Conservation (phyloP, 805 yeast species). For the Wickerhamomyces bisporus region DNA sequence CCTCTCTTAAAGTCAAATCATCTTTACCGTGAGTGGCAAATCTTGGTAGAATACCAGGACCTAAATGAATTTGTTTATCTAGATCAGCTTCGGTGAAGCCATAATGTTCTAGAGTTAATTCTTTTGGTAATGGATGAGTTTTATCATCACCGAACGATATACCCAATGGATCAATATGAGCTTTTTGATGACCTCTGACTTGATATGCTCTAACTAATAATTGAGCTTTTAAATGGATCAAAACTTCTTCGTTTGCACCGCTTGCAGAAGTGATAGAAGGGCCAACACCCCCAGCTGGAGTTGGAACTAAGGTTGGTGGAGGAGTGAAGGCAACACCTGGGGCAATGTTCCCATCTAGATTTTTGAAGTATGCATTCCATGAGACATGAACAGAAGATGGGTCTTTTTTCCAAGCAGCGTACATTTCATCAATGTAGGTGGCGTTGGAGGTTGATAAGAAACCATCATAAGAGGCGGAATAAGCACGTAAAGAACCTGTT, state of each 20-base stretch:
- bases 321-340: slow-evolving; percentile 77
- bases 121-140: slow-evolving; percentile 59
- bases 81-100: slow-evolving; percentile 87
- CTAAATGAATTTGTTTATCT: slow-evolving; percentile 77
- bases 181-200: slow-evolving; percentile 96
- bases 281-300: slow-evolving; percentile 72
- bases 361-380: slow-evolving; percentile 96
- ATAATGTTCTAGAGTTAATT: slow-evolving; percentile 86
- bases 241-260: slow-evolving; percentile 50
- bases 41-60: slow-evolving; percentile 96
- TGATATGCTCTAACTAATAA: slow-evolving; percentile 96
- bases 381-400: slow-evolving; percentile 90
- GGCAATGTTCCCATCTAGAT: slow-evolving; percentile 68
- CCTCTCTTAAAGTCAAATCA: slow-evolving; percentile 69
- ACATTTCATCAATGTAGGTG: slow-evolving; percentile 96
- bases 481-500: slow-evolving; percentile 8
- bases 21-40: slow-evolving; percentile 61
- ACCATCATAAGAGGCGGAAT: slow-evolving; percentile 42
- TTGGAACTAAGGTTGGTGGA: slow-evolving; percentile 87
- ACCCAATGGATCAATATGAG: slow-evolving; percentile 92
- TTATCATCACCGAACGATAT: slow-evolving; percentile 75
- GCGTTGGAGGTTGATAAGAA: slow-evolving; percentile 84
- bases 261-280: slow-evolving; percentile 45
- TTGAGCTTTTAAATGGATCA: slow-evolving; percentile 91
- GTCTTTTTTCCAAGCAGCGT: slow-evolving; percentile 87